Base-by-base conservation (phyloP, 1,139 yeast species). In the Meyerozyma athensensis region DNA sequence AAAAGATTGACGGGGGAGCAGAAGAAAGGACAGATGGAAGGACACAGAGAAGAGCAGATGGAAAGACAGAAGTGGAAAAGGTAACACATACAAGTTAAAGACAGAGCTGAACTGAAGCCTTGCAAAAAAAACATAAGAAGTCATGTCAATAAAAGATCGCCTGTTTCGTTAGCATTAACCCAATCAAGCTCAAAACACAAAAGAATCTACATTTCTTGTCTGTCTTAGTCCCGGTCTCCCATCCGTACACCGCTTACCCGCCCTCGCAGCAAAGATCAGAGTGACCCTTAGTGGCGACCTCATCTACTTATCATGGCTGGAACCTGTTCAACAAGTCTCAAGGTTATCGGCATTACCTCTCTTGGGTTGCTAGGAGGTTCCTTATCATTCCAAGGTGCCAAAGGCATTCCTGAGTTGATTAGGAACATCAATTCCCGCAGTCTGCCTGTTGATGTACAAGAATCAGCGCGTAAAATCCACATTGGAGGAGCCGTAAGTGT, bases 321-420 rank as follows among this genome's bases (percentile, higher is more conserved):
- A n/a, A 56, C 68, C 39, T 75, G 81, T 59, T 55, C 74, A 43
- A 68, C 74, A 35, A 59, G 72, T 35, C 65, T 74, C 43, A 77
- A 77, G 48, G 48, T 74, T 32, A 54, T 74, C 36, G 82, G 81
- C 19, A 70, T 68, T 22, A 63, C 76, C 9, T 73, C 80, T 19
- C 56, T 76, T 43, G 82, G 81, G 12, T 57, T 75, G 45, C 59
- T 74, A 45, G 58, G 77, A 12, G 59, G 67, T 13, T 63, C 71
- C 14, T 63, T 71, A 44, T 49, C 65, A 5, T 60, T 61, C 43
- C 68, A 72, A 38, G 54, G 74, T 2, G 46, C 60, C 36, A 48
- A 53, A 33, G 43, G 46, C 13, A 60, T 72, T 40, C 77, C 77
- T 2, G 44, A 43, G 6, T 53, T 67, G 38, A 64, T 69, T 40